Evolutionary conservation across 495 filamentous ascomycete species (phyloP).

Genomic region (Cryomyces antarcticus): DNA sequence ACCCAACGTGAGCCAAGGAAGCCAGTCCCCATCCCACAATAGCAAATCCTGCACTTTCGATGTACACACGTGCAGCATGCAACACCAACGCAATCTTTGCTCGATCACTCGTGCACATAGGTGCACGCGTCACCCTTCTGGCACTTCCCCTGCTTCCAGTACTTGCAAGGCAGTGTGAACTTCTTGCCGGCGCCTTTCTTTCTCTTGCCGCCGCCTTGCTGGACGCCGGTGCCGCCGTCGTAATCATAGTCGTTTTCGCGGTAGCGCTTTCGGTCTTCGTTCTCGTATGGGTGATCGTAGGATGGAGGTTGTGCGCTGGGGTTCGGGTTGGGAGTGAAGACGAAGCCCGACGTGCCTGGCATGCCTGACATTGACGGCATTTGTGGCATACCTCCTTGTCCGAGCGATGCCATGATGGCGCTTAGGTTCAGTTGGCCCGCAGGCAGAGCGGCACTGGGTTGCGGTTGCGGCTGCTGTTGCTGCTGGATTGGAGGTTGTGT

Average conservation of each 20-base stretch:
- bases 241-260: not conserved
- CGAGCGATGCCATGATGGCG: not conserved
- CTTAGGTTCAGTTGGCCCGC: not conserved
- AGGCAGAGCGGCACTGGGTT: not conserved
- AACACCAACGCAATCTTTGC: too few relatives aligned
- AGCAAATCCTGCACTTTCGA: too few relatives aligned
- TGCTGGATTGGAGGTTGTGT: too few relatives aligned
- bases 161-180: constrained; percentile 39
- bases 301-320: not conserved
- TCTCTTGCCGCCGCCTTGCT: constrained; percentile 6
- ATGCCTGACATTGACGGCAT: too few relatives aligned
- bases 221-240: not conserved
- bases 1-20: too few relatives aligned
- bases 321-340: too few relatives aligned
- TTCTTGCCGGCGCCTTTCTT: constrained; percentile 8
- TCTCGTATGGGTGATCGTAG: not conserved
- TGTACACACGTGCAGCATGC: too few relatives aligned
- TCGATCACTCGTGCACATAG: constrained; percentile 40
- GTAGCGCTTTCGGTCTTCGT: constrained; percentile 1
- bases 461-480: not conserved
- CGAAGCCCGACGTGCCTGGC: too few relatives aligned
- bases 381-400: not conserved
- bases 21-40: too few relatives aligned
- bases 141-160: constrained; percentile 62
- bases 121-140: constrained; percentile 72